Percentiles rank a stretch among this genome's conserved stretches.
These are phyloP conservation scores for Cryptococcus hybrid DNA, from an alignment of 1,284 basidiomycete genomes.

Conservation along the genomic window DNA sequence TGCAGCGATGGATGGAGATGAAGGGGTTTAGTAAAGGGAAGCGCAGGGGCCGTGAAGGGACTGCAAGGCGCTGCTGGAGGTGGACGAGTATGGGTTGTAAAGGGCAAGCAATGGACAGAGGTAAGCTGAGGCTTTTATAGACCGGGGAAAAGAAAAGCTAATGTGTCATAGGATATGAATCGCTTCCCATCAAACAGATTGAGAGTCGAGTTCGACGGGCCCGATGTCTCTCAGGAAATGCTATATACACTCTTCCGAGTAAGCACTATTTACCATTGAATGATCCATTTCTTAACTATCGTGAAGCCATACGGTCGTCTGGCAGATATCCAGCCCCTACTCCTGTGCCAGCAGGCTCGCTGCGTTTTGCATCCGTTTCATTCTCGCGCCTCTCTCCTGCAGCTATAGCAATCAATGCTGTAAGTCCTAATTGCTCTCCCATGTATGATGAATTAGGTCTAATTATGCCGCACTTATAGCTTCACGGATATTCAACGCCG, in stretches of 20 bases:
- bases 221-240: constrained; percentile 74
- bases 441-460: background rate
- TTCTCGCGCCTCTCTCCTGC: constrained; percentile 68
- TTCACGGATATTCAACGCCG: constrained; percentile 66
- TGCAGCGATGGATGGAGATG: constrained; percentile 13
- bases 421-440: constrained; percentile 10
- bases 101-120: constrained; percentile 79
- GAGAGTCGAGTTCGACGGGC: constrained; percentile 79
- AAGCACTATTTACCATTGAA: constrained; percentile 5
- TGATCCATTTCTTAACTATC: constrained; percentile 40
- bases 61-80: constrained; percentile 47
- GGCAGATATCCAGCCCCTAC: constrained; percentile 62
- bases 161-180: constrained; percentile 67
- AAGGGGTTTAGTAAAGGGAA: constrained; percentile 22
- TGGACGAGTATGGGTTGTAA: constrained; percentile 73
- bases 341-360: constrained; percentile 65
- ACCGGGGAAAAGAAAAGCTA: background rate
- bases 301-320: constrained; percentile 74
- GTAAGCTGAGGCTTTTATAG: constrained; percentile 50
- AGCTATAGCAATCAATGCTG: constrained; percentile 76
- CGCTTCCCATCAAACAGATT: constrained; percentile 71
- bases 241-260: constrained; percentile 39
- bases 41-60: constrained; percentile 24
- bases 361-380: constrained; percentile 63
- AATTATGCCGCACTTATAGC: constrained; percentile 13